phyloP scores from a whole-genome alignment of 129 eudicot species.

The Oenanthe sinensis region DNA sequence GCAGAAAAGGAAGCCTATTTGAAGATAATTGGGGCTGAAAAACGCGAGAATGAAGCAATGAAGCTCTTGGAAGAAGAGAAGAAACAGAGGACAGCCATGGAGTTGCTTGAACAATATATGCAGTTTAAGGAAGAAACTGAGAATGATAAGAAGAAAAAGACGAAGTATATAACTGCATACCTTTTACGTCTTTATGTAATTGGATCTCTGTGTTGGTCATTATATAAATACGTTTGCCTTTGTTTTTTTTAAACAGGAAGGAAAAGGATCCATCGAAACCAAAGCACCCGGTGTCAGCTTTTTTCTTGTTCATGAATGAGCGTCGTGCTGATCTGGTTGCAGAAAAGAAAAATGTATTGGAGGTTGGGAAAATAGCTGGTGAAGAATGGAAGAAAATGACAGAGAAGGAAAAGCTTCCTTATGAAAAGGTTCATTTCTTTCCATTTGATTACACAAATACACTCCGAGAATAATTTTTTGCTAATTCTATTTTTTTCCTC shows the following conservation, averaged over 20 bases:
- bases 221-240: background rate
- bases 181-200: background rate
- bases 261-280: conserved; percentile 90
- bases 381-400: conserved; percentile 96
- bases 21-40: conserved; percentile 65
- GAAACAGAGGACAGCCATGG: conserved; percentile 90
- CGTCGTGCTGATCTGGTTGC: conserved; percentile 54
- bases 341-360: conserved; percentile 46
- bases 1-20: conserved; percentile 69
- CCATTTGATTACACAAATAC: background rate
- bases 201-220: background rate
- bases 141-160: conserved; percentile 60
- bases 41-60: conserved; percentile 89
- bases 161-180: conserved; percentile 38
- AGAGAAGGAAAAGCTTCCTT: conserved; percentile 49
- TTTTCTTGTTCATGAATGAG: conserved; percentile 66
- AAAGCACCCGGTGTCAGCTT: conserved; percentile 83
- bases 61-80: conserved; percentile 85
- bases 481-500: background rate
- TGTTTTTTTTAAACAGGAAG: conserved; percentile 38
- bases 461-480: background rate
- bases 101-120: conserved; percentile 82
- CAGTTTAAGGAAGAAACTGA: conserved; percentile 70
- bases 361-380: conserved; percentile 74
- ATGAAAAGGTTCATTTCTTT: conserved; percentile 34